A percentile compares a stretch with the other conserved stretches of the same genome.
phyloP scores from a whole-genome alignment of 352 stramenopile species.

The Globisporangium nodosum region DNA sequence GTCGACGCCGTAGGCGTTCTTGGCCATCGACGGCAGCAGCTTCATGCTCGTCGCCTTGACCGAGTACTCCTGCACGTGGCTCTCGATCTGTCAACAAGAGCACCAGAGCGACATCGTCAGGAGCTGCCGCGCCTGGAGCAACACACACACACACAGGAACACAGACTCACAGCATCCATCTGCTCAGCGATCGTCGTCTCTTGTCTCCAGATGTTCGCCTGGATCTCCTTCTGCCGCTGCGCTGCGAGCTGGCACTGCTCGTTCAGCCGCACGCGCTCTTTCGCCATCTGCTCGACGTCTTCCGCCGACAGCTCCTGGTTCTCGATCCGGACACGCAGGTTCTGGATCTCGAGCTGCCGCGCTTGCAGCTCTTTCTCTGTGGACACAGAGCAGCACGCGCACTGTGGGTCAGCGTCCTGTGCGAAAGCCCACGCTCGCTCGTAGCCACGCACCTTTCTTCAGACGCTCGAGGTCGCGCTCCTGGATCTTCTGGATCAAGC shows the following conservation, averaged over 20 bases:
- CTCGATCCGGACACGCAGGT: constrained; percentile 58
- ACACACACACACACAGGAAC: neutral
- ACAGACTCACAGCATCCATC: constrained; percentile 50
- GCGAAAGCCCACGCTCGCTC: constrained; percentile 5
- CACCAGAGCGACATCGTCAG: neutral
- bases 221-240: constrained; percentile 48
- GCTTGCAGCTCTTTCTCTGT: constrained; percentile 43
- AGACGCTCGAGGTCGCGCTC: constrained; percentile 65
- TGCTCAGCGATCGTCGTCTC: constrained; percentile 64
- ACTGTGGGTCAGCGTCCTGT: neutral
- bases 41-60: constrained; percentile 74
- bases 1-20: constrained; percentile 75
- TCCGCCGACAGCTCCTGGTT: constrained; percentile 75
- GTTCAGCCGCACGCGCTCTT: constrained; percentile 65
- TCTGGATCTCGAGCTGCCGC: constrained; percentile 56
- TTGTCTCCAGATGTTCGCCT: constrained; percentile 51
- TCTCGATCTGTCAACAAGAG: constrained; percentile 36
- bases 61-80: constrained; percentile 78
- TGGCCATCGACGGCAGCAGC: constrained; percentile 78
- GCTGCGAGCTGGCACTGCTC: constrained; percentile 68
- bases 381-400: neutral
- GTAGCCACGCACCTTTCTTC: constrained; percentile 61
- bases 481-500: constrained; percentile 87
- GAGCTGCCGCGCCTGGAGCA: too few relatives aligned
- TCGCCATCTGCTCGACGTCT: constrained; percentile 68